These are phyloP conservation scores for Edaphochlamys debaryana DNA, from an alignment of 139 green algal genomes.

Conservation along the genomic window DNA sequence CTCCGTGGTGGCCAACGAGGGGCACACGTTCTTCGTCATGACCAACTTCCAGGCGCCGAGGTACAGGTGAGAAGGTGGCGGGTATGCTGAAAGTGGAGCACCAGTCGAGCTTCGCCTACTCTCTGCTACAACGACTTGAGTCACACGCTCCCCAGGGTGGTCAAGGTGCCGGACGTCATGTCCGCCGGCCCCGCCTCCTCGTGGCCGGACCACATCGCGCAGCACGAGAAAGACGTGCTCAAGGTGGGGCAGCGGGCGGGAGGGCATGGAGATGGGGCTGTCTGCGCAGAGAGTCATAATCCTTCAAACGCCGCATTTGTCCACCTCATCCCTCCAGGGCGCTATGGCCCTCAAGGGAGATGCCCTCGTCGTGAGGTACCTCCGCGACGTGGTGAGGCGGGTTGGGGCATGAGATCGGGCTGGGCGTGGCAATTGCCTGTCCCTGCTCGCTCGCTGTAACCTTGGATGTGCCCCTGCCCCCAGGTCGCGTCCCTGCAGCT, in stretches of 20 bases:
- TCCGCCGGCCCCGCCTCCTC: conserved; percentile 34
- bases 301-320: too few relatives aligned
- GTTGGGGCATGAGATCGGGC: too few relatives aligned
- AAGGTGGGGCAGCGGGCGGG: conserved; percentile 3
- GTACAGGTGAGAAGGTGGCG: conserved; percentile 61
- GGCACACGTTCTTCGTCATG: conserved; percentile 76
- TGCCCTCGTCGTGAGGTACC: conserved; percentile 76
- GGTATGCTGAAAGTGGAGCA: too few relatives aligned
- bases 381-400: conserved; percentile 63
- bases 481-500: conserved; percentile 68
- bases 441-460: neutral
- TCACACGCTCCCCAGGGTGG: conserved; percentile 48
- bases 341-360: conserved; percentile 74
- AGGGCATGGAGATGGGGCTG: neutral
- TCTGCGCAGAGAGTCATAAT: too few relatives aligned
- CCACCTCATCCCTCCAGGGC: conserved; percentile 27
- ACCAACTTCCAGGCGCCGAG: conserved; percentile 90
- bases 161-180: conserved; percentile 54
- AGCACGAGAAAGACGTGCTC: conserved; percentile 82
- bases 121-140: too few relatives aligned
- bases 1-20: conserved; percentile 85
- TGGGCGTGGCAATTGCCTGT: too few relatives aligned
- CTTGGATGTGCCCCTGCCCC: neutral
- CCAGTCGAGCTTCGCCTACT: too few relatives aligned
- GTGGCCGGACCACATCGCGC: conserved; percentile 81